A percentile compares a stretch with the other conserved stretches of the same genome.
These are phyloP conservation scores for Acephala macrosclerotiorum DNA, from an alignment of 2,329 filamentous ascomycete genomes.

Conservation along the genomic window DNA sequence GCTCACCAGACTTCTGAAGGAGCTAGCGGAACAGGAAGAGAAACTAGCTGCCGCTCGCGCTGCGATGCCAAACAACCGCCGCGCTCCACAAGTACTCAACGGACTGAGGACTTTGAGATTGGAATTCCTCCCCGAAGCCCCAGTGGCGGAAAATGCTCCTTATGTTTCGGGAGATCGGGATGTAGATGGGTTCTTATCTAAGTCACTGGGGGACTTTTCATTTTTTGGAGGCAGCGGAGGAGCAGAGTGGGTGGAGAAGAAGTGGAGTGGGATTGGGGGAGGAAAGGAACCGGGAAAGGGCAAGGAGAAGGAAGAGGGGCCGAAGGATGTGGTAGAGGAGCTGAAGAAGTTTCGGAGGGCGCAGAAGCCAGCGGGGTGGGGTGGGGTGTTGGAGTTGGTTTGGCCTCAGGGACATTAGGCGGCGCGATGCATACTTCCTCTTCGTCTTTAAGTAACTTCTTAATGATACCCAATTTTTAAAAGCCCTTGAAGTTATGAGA, in stretches of 20 bases:
- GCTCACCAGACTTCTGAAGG: conserved; percentile 56
- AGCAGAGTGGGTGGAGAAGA: conserved; percentile 4
- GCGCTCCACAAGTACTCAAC: conserved; percentile 52
- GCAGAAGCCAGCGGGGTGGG: conserved; percentile 26
- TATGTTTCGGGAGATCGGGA: conserved; percentile 39
- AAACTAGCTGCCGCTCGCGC: conserved; percentile 45
- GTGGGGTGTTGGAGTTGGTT: conserved; percentile 47
- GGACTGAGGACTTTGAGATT: conserved; percentile 62
- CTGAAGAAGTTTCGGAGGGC: conserved; percentile 29
- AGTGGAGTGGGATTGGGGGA: too few relatives aligned
- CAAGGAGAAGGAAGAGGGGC: conserved; percentile 5
- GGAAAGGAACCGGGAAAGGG: too few relatives aligned
- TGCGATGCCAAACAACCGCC: conserved; percentile 36
- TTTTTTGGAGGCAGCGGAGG: conserved; percentile 33
- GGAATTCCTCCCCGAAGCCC: conserved; percentile 51
- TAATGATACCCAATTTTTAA: background rate
- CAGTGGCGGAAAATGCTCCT: conserved; percentile 16
- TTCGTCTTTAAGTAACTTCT: background rate
- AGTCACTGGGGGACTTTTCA: conserved; percentile 37
- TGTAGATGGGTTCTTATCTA: conserved; percentile 34
- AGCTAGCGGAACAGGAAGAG: conserved; percentile 57
- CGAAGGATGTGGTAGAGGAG: conserved; percentile 30
- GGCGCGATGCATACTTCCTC: background rate
- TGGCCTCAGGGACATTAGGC: conserved; percentile 60
- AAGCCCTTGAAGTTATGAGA: background rate